Evolutionary conservation across 2,329 filamentous ascomycete species (phyloP), one percentile per base, ranked within the genome.

Genomic region (Plenodomus biglobosus): DNA sequence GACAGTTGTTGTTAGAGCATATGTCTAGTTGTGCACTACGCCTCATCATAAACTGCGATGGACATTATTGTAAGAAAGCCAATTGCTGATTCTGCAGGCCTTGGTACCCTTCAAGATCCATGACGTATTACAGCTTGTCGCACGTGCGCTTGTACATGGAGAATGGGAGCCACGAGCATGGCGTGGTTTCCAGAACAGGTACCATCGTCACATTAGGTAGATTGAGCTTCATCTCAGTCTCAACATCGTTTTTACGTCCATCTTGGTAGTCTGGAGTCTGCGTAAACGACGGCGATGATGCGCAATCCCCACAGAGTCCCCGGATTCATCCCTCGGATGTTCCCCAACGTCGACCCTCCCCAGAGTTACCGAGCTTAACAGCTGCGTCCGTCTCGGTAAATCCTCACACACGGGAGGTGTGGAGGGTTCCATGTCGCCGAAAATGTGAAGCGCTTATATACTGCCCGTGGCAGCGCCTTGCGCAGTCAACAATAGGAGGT

Each of bases 341-440:
- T 56, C 45, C 48, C 43, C 40, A 44, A 55, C 52, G 54, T 40
- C 48, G 38, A 44, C 46, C 24, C 55, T 46, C 50, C 46, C 47
- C 17, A 55, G 53, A 52, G 53, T 59, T 64, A 45, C 64, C 64
- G 64, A 67, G 63, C 63, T 66, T 67, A 66, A 54, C 53, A 55
- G 32, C 18, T 39, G 44, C 53, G 39, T 37, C 48, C 36, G 44
- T 48, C 42, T 48, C 59, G 56, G 58, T 41, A 56, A 50, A 41
- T 8, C 41, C 42, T 40, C 38, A 40, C 42, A 49, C 46, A 42
- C 40, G 32, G 8, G 27, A 45, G 21, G 32, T 42, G 19, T 39
- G 38, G 17, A 38, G 51, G 44, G 36, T 20, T 58, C 56, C 59
- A 40, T 58, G 53, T 44, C 46, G 39, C 58, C 61, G 60, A 61